Percentiles rank a stretch among this genome's conserved stretches.
Conservation (phyloP, 2,329 filamentous ascomycete genomes). For the Alternaria sp. region DNA sequence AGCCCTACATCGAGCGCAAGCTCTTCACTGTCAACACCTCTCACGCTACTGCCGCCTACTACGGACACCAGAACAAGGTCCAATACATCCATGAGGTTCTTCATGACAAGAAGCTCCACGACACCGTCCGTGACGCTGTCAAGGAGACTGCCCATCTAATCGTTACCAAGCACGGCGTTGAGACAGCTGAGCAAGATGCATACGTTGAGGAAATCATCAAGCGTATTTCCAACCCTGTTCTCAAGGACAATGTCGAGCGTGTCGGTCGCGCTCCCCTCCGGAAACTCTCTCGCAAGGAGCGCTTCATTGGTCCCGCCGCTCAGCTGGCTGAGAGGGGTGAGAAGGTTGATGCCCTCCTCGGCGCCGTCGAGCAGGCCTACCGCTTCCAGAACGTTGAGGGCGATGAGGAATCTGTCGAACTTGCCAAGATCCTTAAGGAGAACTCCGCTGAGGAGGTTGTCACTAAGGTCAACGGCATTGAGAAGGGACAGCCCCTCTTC, state of each 20-base stretch:
- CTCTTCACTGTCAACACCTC: conserved; percentile 99
- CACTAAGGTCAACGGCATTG: conserved; percentile 80
- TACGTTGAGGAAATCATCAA: conserved; percentile 93
- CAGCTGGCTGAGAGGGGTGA: conserved; percentile 85
- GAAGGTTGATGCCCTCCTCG: conserved; percentile 76
- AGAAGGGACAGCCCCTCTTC: conserved; percentile 79
- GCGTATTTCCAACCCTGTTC: conserved; percentile 90
- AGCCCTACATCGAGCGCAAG: conserved; percentile 98
- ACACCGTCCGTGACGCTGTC: conserved; percentile 80
- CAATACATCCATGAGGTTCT: conserved; percentile 89
- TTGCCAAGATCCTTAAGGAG: conserved; percentile 84
- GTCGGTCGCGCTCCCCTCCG: conserved; percentile 93
- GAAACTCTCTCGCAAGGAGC: conserved; percentile 94
- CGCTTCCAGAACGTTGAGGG: conserved; percentile 94
- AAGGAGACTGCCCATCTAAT: conserved; percentile 88
- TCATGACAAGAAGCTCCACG: conserved; percentile 78
- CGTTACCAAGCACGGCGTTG: conserved; percentile 84
- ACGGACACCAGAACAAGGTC: conserved; percentile 87
- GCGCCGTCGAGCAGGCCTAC: conserved; percentile 88
- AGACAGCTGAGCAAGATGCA: conserved; percentile 75
- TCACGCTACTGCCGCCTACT: conserved; percentile 95
- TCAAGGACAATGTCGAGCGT: conserved; percentile 92
- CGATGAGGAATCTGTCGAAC: conserved; percentile 86
- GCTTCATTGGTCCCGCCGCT: conserved; percentile 90
- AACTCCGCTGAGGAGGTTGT: conserved; percentile 78